phyloP scores from a whole-genome alignment of 768 basidiomycete genomes.

The Daedaleopsis sinensis region DNA sequence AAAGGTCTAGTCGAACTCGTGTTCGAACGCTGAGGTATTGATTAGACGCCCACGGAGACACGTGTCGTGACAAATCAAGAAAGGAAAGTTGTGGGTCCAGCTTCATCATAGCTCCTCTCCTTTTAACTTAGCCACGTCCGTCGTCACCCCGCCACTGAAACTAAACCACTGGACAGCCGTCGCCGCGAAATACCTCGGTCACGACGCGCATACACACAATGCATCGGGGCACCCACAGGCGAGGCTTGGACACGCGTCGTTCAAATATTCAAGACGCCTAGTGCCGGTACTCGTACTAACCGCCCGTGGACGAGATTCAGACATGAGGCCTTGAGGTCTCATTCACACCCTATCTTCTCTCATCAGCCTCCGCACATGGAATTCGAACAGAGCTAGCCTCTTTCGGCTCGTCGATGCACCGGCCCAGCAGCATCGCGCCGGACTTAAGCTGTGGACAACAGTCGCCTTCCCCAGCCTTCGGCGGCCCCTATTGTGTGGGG shows the following conservation, averaged over 20 bases:
- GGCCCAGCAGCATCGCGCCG: neutral
- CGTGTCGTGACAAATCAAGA: conserved; percentile 1
- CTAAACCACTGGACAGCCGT: neutral
- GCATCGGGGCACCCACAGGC: neutral
- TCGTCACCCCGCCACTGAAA: neutral
- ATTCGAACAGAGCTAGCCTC: neutral
- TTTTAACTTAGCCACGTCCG: conserved; percentile 1
- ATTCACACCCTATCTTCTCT: neutral
- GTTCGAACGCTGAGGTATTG: neutral
- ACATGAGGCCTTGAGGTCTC: neutral
- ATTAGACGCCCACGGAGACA: neutral
- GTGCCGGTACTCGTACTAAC: no score
- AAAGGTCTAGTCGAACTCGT: no score
- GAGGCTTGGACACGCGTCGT: neutral
- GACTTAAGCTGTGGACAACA: neutral
- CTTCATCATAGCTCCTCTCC: neutral
- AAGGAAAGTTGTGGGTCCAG: conserved; percentile 20
- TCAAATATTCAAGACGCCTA: no score
- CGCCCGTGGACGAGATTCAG: neutral
- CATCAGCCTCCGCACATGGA: neutral
- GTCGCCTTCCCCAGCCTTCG: neutral
- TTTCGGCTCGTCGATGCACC: neutral
- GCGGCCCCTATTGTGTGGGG: conserved; percentile 2
- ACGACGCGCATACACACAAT: no score
- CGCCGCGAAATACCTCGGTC: no score